Conservation (phyloP, 768 basidiomycete genomes). For the Lactarius sanguifluus region DNA sequence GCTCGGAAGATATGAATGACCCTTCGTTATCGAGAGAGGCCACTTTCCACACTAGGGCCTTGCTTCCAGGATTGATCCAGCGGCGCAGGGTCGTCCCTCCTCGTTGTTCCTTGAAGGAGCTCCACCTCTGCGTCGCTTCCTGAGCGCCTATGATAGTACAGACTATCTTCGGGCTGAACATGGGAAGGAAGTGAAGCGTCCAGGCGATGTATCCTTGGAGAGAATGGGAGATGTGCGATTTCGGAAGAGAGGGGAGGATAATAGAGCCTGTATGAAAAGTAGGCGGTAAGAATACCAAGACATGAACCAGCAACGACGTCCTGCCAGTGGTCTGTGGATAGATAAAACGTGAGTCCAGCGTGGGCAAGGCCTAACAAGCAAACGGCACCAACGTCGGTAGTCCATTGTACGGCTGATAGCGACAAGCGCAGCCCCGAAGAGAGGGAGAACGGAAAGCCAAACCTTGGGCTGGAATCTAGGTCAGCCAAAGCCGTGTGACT, state of each 20-base stretch:
- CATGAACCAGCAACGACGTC: conserved; percentile 81
- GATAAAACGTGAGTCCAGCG: conserved; percentile 20
- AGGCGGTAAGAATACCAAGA: conserved; percentile 69
- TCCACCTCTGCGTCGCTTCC: conserved; percentile 30
- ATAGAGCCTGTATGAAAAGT: conserved; percentile 81
- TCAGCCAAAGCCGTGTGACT: conserved; percentile 8
- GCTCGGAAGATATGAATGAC: not conserved
- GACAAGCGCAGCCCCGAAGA: conserved; percentile 73
- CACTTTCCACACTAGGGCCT: conserved; percentile 10
- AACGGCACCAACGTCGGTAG: conserved; percentile 63
- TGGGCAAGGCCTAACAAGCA: not conserved
- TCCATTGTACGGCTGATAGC: conserved; percentile 92
- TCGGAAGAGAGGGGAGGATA: conserved; percentile 70
- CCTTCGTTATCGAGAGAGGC: not conserved
- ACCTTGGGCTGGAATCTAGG: conserved; percentile 50
- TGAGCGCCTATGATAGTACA: conserved; percentile 1
- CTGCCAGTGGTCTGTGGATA: conserved; percentile 77
- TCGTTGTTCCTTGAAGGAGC: conserved; percentile 35
- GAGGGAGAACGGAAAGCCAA: conserved; percentile 79
- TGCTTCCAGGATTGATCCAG: conserved; percentile 25
- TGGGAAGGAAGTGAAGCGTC: conserved; percentile 45
- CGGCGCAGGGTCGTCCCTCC: conserved; percentile 34
- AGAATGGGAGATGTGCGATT: conserved; percentile 65
- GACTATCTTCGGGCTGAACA: conserved; percentile 22
- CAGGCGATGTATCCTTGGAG: conserved; percentile 59